phyloP scores from a whole-genome alignment of 176 grass and related monocot species.

The Triticum aestivum region IWGSC_CS_RefSeq_v2.1 NC_057797.1:434777466-434777965 shows the following conservation, averaged over 20 bases:
- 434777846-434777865: slow-evolving; percentile 15
- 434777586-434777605: slow-evolving; percentile 31
- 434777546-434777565: neutral
- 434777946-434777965: slow-evolving; percentile 78
- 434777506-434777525: neutral
- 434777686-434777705: neutral
- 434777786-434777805: neutral
- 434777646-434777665: slow-evolving; percentile 22
- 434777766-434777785: neutral
- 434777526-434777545: neutral
- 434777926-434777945: slow-evolving; percentile 65
- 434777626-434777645: neutral
- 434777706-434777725: neutral
- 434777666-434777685: slow-evolving; percentile 17
- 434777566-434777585: neutral
- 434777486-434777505: neutral
- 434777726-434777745: neutral
- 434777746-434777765: neutral
- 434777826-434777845: neutral
- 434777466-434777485: neutral
- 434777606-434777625: neutral
- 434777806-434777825: neutral
- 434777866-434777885: slow-evolving; percentile 72
- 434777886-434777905: slow-evolving; percentile 69
- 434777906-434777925: slow-evolving; percentile 28